phyloP scores from a whole-genome alignment of 306 rosid genomes.

The Pueraria montana region DNA sequence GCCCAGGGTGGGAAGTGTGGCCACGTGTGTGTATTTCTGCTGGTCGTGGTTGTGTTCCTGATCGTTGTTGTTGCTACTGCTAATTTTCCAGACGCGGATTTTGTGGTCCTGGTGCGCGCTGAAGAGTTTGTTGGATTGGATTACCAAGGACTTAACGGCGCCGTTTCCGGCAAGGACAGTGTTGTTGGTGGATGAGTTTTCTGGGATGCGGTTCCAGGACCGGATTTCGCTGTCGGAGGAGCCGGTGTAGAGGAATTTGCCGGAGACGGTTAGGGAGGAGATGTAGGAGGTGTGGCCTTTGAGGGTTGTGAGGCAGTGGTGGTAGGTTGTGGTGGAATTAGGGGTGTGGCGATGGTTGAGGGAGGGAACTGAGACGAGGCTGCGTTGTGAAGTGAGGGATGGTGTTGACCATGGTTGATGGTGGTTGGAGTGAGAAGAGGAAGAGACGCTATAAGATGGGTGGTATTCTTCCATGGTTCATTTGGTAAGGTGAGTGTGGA shows the following conservation, averaged over 20 bases:
- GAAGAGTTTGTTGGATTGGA: constrained; percentile 71
- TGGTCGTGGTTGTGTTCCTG: neutral
- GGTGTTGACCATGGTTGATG: constrained; percentile 9
- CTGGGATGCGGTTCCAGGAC: constrained; percentile 56
- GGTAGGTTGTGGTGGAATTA: constrained; percentile 31
- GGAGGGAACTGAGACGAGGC: constrained; percentile 64
- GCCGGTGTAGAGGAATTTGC: constrained; percentile 77
- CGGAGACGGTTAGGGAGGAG: constrained; percentile 72
- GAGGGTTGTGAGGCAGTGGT: constrained; percentile 72
- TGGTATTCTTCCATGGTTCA: constrained; percentile 75
- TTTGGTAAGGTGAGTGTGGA: constrained; percentile 40
- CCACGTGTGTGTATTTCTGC: constrained; percentile 66
- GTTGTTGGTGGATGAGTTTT: constrained; percentile 35
- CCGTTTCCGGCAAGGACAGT: constrained; percentile 74
- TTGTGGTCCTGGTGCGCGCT: constrained; percentile 95
- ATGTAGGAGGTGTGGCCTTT: constrained; percentile 68
- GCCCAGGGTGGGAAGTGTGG: constrained; percentile 84
- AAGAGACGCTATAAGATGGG: constrained; percentile 44
- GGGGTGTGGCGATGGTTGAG: constrained; percentile 36
- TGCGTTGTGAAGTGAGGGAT: constrained; percentile 62
- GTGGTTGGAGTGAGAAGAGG: constrained; percentile 54
- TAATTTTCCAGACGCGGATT: constrained; percentile 85
- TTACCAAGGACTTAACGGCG: constrained; percentile 79
- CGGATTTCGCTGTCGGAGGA: constrained; percentile 84
- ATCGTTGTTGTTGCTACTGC: neutral